Base-by-base conservation (phyloP, 2,329 filamentous ascomycete species). In the Onygenales sp. region DNA sequence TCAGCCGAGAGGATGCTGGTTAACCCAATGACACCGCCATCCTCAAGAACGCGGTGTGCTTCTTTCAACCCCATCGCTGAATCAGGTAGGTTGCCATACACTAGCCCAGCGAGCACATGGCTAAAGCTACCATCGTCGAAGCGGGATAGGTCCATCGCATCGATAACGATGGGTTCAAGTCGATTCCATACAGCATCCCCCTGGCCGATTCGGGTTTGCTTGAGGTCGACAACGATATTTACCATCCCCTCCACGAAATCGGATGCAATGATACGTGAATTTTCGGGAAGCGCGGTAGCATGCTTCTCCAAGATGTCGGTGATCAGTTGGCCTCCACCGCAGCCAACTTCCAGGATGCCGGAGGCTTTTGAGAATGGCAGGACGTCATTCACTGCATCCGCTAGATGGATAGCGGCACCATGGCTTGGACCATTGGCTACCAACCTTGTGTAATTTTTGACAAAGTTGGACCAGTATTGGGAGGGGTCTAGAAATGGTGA, bases 161-260 rank as follows among this genome's bases (percentile, higher is more conserved):
- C 48, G 13, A 43, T 21, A 10, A 17, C 32, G 11, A 37, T 36
- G 6, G 40, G 42, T 36, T 43, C 48, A 51, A 51, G 39, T 2
- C 27, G 39, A 11, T 42, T 37, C 48, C 48, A 51, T 31, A 17
- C 13, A 21, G 27, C 14, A 9, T 33, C 14, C 7, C 48, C 39
- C 1, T 11, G 13, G 9, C 8, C 14, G 21, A 51, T 43, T 6
- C 31, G 13, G 4, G 9, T 10, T 27, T 14, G n/a, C 17, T 42
- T 34, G 13, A 32, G n/a, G 10, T 50, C 36, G 11, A 34, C 34
- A n/a, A 50, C 37, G 0, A 43, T 17, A 34, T 51, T 42, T 4
- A 36, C 37, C 39, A 51, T 51, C 13, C 48, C 48, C n/a, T 51
- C 39, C 13, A 43, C 48, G 33, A 51, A 42, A 33, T 51, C 48